Evolutionary conservation across 2,329 filamentous ascomycete species (phyloP), one percentile per base, ranked within the genome.

Genomic region (Ophiosphaerella herpotricha): DNA sequence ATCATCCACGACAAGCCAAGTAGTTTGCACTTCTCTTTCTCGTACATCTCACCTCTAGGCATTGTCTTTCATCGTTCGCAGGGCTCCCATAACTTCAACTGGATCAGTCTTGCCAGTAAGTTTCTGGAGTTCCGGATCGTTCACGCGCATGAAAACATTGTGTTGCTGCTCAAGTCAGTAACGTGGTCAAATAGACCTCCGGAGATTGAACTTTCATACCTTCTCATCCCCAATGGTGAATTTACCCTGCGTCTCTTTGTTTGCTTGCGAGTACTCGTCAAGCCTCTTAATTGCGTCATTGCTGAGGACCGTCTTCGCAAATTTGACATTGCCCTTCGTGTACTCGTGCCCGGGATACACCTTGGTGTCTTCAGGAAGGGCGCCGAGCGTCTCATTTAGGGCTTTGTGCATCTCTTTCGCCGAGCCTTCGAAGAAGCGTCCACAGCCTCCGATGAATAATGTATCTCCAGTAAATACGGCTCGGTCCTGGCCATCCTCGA

Each of bases 151-250:
- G 68, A 99, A 99, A 1, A 96, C 90, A 67, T 99, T 99, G 74
- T 97, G 91, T 76, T 89, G 78, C 89, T 93, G 36, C 7, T 5
- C 7, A 11, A 16, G 5, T 43, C 18, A 46, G 40, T 12, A 5
- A 37, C 13, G 14, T 35, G n/a, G 1, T n/a, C 7, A 21, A 39
- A 14, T 16, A 32, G 18, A 13, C 31, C 4, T 16, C 8, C 7
- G 3, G 16, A 16, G 26, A 29, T 8, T 8, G 36, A 3, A 13
- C 6, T 11, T 5, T 34, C 74, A 48, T 74, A 90, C 90, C 87
- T 97, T 97, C 77, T 99, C 94, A 68, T 99, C 91, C 0, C 88
- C 92, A 74, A 99, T 97, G 0, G 93, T 99, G 64, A 96, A 97
- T 68, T 91, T 90, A 39, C 94, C 94, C 73, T 96, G 92, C 1